These are phyloP conservation scores for Mycena sanguinolenta DNA, from an alignment of 768 basidiomycete species.

Conservation along the genomic window DNA sequence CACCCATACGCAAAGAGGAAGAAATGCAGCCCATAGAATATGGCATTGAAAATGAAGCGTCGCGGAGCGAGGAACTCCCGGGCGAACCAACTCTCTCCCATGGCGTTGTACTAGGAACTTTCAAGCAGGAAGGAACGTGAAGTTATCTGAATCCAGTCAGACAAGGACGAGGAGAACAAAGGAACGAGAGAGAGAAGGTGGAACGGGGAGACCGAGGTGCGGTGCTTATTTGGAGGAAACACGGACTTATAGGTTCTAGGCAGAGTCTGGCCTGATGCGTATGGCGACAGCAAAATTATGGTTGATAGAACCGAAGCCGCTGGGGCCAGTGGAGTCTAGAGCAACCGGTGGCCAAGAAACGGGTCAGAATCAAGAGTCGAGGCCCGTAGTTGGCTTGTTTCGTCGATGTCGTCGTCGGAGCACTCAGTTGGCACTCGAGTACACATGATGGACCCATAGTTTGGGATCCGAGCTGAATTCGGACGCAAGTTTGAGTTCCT, in stretches of 20 bases:
- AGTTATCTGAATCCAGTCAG: conserved; percentile 39
- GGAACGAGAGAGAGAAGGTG: background rate
- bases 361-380: conserved; percentile 3
- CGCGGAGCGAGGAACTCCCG: conserved; percentile 75
- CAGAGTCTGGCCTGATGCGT: conserved; percentile 22
- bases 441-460: too few relatives aligned
- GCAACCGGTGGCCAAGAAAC: background rate
- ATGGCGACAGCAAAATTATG: conserved; percentile 23
- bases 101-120: conserved; percentile 43
- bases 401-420: background rate
- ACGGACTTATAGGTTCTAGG: conserved; percentile 29
- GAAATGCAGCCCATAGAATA: conserved; percentile 87
- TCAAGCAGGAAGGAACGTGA: conserved; percentile 19
- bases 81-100: conserved; percentile 81
- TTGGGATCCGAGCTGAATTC: too few relatives aligned
- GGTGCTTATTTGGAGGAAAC: conserved; percentile 11
- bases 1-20: conserved; percentile 87
- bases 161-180: conserved; percentile 6
- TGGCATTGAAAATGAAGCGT: conserved; percentile 77
- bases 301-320: conserved; percentile 16
- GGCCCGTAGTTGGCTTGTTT: conserved; percentile 2
- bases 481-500: too few relatives aligned
- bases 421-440: too few relatives aligned
- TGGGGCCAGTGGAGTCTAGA: conserved; percentile 26
- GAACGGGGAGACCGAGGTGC: background rate